phyloP scores from a whole-genome alignment of 1,284 basidiomycete species.

The Pseudozyma sp. region DNA sequence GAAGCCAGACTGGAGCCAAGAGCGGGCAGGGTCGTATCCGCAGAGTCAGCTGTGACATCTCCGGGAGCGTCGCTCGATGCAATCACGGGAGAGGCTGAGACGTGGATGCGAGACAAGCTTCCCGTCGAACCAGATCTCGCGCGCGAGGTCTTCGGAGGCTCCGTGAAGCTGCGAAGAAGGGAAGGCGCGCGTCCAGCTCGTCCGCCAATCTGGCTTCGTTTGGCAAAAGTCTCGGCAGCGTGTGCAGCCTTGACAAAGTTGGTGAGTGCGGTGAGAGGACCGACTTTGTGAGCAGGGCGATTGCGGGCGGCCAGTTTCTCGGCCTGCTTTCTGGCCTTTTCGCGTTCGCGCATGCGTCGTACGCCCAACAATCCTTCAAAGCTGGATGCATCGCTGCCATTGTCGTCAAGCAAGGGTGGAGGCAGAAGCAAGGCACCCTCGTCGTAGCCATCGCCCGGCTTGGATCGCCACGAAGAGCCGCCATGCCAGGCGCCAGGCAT shows the following conservation, averaged over 20 bases:
- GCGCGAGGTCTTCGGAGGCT: conserved; percentile 9
- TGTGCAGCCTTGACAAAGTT: conserved; percentile 67
- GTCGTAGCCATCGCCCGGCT: conserved; percentile 49
- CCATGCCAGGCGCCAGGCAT: conserved; percentile 66
- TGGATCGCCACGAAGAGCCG: conserved; percentile 47
- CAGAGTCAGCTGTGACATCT: background rate
- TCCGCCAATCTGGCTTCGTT: conserved; percentile 10
- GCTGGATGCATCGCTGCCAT: conserved; percentile 53
- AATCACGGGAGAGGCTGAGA: conserved; percentile 1
- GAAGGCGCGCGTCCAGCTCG: conserved; percentile 18
- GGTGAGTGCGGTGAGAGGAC: conserved; percentile 58
- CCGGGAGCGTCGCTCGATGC: background rate
- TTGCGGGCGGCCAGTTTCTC: conserved; percentile 60
- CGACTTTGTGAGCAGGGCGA: conserved; percentile 63
- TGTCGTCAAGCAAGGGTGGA: conserved; percentile 63
- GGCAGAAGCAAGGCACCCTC: conserved; percentile 63
- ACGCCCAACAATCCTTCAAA: conserved; percentile 61
- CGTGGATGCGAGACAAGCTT: conserved; percentile 1
- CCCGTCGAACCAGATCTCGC: conserved; percentile 10
- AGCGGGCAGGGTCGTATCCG: conserved; percentile 6
- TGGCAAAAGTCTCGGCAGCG: conserved; percentile 54
- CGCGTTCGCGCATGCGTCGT: conserved; percentile 60
- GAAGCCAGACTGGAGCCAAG: background rate
- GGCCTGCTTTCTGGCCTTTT: conserved; percentile 51
- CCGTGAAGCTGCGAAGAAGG: conserved; percentile 37